A percentile compares a stretch with the other conserved stretches of the same genome.
phyloP scores from a whole-genome alignment of 148 eudicot genomes.

The Rhododendron simsii region DNA sequence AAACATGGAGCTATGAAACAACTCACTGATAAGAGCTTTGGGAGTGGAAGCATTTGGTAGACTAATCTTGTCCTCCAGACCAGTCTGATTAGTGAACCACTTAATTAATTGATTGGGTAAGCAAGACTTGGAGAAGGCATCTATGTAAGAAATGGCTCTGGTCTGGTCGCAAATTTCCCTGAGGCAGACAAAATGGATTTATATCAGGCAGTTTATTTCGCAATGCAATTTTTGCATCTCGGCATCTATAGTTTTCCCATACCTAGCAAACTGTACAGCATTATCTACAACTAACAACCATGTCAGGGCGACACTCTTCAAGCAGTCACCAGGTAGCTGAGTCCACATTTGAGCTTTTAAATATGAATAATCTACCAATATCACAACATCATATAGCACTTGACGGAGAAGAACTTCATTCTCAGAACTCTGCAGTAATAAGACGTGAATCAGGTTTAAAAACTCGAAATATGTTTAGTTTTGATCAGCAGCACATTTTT shows the following conservation, averaged over 20 bases:
- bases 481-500: neutral
- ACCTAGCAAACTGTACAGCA: conserved; percentile 66
- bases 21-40: conserved; percentile 68
- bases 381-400: conserved; percentile 49
- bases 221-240: neutral
- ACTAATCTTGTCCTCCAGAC: conserved; percentile 26
- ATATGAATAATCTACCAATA: conserved; percentile 47
- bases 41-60: conserved; percentile 46
- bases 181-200: conserved; percentile 25
- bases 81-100: conserved; percentile 39
- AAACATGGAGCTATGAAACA: neutral
- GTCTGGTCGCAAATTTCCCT: conserved; percentile 43
- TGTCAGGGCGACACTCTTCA: conserved; percentile 39
- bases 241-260: conserved; percentile 8
- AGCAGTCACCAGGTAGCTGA: conserved; percentile 38
- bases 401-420: conserved; percentile 43
- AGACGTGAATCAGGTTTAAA: neutral
- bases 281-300: conserved; percentile 73
- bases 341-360: conserved; percentile 36
- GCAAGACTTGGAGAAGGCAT: conserved; percentile 60
- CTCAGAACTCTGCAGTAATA: conserved; percentile 38
- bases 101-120: conserved; percentile 42
- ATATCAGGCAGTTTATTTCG: neutral
- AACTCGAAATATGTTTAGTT: neutral
- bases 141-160: conserved; percentile 38